Conservation (phyloP, 352 stramenopile species). For the Pythium rhizo-oryzae region DNA sequence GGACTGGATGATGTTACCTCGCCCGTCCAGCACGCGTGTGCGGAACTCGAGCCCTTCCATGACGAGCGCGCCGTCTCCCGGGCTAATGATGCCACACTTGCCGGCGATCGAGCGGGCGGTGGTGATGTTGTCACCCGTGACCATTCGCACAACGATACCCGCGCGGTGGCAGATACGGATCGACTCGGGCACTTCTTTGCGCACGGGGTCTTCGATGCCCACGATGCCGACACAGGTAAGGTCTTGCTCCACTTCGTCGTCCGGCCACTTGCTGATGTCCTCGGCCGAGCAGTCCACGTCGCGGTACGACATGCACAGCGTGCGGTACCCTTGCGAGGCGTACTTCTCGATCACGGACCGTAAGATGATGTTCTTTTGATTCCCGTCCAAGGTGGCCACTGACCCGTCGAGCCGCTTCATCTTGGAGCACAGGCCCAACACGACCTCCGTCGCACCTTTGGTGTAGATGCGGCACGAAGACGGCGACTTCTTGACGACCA, state of each 20-base stretch:
- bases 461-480: conserved; percentile 67
- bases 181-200: conserved; percentile 92
- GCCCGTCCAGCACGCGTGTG: conserved; percentile 56
- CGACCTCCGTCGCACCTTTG: too few species aligned
- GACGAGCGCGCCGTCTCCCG: conserved; percentile 55
- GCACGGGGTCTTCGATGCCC: conserved; percentile 94
- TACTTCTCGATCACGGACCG: too few species aligned
- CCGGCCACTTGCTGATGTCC: conserved; percentile 63
- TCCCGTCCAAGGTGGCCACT: too few species aligned
- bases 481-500: conserved; percentile 53
- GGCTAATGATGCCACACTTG: conserved; percentile 75
- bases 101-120: conserved; percentile 84
- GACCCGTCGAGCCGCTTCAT: conserved; percentile 48
- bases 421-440: conserved; percentile 64
- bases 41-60: conserved; percentile 77
- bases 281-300: conserved; percentile 68
- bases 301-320: conserved; percentile 83
- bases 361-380: conserved; percentile 81
- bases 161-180: conserved; percentile 93
- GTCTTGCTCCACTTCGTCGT: conserved; percentile 85
- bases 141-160: conserved; percentile 98
- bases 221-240: conserved; percentile 91
- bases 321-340: conserved; percentile 85
- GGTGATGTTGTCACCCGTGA: conserved; percentile 98
- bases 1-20: conserved; percentile 79